Evolutionary conservation across 495 filamentous ascomycete genomes (phyloP), one percentile per base, ranked within the genome.

Genomic region (Paragyromitra xinjiangensis): DNA sequence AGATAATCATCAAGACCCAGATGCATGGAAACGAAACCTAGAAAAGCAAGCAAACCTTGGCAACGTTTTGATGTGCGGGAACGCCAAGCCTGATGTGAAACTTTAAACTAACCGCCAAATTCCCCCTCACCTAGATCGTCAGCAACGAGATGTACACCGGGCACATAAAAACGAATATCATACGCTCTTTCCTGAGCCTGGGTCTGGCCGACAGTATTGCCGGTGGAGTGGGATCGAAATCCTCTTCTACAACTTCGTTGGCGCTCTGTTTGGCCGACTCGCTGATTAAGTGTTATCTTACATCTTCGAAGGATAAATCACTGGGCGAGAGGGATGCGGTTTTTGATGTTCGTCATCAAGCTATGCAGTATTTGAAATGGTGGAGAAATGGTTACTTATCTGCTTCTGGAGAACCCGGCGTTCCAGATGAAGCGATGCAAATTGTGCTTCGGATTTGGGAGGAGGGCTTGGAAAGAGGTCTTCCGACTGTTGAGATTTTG

Each of bases 231-330:
- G 69, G 34, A 0, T 3, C n/a, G 2, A 42, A 53, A 19, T 56
- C 56, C 56, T 63, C 68, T 34, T 37, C 59, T 6, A 64, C 69
- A 8, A 64, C 59, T 42, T 64, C 69, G 5, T 44, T 72, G 24
- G 69, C 69, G 7, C 69, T 72, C 45, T 72, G 58, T 29, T 58
- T 64, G 45, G 69, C 59, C 48, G 61, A 51, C 59, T 72, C 69
- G 12, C n/a, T 72, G 69, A 72, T 72, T 14, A 34, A 56, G 56
- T 37, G 69, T 29, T 51, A 63, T 40, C 45, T 64, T n/a, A 1
- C 34, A 44, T 64, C 48, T 53, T n/a, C 42, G 16, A 12, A 29
- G 12, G 26, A 11, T 19, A 6, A 11, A 8, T 29, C 45, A 26
- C 11, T 48, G 16, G 19, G 26, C 19, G 59, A 34, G 16, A 39